Evolutionary conservation across 73 alveolate species (phyloP), one percentile per base, ranked within the genome.

Genomic region (Blepharisma stoltei): DNA sequence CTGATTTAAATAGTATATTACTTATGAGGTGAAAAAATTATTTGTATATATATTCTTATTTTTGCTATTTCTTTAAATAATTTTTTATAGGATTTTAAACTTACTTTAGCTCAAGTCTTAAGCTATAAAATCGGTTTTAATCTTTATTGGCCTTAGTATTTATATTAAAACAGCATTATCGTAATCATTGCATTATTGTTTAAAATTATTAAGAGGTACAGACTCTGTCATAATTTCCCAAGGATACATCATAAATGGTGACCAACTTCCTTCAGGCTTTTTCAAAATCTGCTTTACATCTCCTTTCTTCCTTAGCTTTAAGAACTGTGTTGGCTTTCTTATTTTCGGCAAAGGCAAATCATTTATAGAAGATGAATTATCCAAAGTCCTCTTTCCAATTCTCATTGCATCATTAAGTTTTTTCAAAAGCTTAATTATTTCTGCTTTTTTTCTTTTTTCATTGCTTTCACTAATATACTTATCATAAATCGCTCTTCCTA

Each of bases 231-330:
- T 32, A 32, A 32, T 32, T 32, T 60, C 23, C 73, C 73, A 60
- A 60, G 73, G 73, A 60, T 60, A 60, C 73, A 1, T 25, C 46
- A 60, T 14, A 20, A 60, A 20, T 1, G 73, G 73, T 25, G 73
- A 60, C 73, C 73, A 60, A 25, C 2, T 14, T 14, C 73, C 73
- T 9, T 60, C 18, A 14, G 14, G 14, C 23, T 60, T 60, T 38
- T 60, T 60, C n/a, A 60, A 38, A 8, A 14, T 60, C 38, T 14
- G 11, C 14, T 60, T 14, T 18, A 60, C 73, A 14, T n/a, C 14
- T 9, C 23, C 46, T 38, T 20, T 11, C 73, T n/a, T n/a, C 48
- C 46, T n/a, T 1, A 25, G 45, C 46, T 60, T 60, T 25, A 60
- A 60, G 3, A 8, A 9, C 5, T 60, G 46, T 9, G 23, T 9